Percentiles rank a stretch among this genome's conserved stretches.
These are phyloP conservation scores for Xylariaceae sp. DNA, from an alignment of 2,329 filamentous ascomycete species.

Conservation along the genomic window DNA sequence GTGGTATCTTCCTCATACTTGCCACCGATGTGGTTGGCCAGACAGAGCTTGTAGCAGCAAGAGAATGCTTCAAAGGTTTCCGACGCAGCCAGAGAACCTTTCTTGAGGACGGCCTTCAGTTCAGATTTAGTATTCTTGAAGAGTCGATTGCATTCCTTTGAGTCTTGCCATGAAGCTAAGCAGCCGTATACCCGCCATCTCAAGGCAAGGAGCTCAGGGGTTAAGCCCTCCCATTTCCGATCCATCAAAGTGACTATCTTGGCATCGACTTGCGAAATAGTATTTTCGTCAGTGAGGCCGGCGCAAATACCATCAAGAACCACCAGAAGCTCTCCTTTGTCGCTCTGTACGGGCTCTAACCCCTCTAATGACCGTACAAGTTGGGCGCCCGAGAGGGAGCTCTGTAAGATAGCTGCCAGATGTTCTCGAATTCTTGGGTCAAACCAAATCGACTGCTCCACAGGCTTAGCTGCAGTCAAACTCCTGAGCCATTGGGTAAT, in stretches of 20 bases:
- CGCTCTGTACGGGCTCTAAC: conserved; percentile 26
- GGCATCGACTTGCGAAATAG: conserved; percentile 30
- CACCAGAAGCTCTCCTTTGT: conserved; percentile 31
- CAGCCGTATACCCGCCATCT: conserved; percentile 29
- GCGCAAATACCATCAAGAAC: conserved; percentile 36
- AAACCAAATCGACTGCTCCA: conserved; percentile 28
- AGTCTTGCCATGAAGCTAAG: conserved; percentile 27
- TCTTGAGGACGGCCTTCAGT: conserved; percentile 27
- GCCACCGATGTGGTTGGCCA: conserved; percentile 27
- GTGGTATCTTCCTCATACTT: conserved; percentile 25
- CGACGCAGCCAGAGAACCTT: conserved; percentile 17
- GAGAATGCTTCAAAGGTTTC: conserved; percentile 30
- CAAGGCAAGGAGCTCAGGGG: conserved; percentile 25
- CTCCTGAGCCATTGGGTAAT: conserved; percentile 35
- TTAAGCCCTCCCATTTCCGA: conserved; percentile 18
- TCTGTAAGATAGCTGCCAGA: conserved; percentile 32
- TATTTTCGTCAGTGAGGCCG: conserved; percentile 33
- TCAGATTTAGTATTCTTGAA: conserved; percentile 25
- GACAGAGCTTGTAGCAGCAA: conserved; percentile 28
- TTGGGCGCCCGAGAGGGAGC: conserved; percentile 35
- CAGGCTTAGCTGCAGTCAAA: conserved; percentile 19
- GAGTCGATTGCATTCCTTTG: conserved; percentile 24
- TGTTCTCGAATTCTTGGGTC: conserved; percentile 26
- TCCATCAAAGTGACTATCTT: conserved; percentile 32
- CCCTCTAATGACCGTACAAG: conserved; percentile 34